Evolutionary conservation across 1,284 basidiomycete genomes (phyloP).

Genomic region (Amylostereum areolatum): DNA sequence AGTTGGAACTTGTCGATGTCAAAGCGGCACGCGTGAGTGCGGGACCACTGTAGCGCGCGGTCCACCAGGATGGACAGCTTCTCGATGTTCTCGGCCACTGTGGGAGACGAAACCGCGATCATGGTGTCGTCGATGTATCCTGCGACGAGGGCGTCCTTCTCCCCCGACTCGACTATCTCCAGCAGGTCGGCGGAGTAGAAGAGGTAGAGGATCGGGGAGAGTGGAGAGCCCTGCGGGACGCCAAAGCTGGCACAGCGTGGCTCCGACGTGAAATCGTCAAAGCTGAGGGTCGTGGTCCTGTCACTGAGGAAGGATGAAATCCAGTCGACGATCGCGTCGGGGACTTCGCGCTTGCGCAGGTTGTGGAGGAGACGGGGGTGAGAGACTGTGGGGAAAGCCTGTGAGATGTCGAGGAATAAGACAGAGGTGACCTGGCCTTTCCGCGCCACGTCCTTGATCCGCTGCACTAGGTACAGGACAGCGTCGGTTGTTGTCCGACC

Average conservation of each 20-base stretch:
- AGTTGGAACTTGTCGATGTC: no score
- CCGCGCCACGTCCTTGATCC: slow-evolving; percentile 28
- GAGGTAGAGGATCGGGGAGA: slow-evolving; percentile 16
- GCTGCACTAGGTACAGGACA: slow-evolving; percentile 23
- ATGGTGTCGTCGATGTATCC: no score
- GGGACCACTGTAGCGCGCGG: no score
- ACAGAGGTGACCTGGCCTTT: slow-evolving; percentile 22
- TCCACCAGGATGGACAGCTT: no score
- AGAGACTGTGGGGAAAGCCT: slow-evolving; percentile 30
- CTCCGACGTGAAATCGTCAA: slow-evolving; percentile 23
- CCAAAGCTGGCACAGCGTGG: slow-evolving; percentile 19
- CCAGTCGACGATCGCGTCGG: slow-evolving; percentile 19
- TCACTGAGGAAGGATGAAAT: slow-evolving; percentile 16
- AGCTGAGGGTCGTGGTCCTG: slow-evolving; percentile 8
- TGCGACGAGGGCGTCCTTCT: no score
- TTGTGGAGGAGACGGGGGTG: slow-evolving; percentile 25
- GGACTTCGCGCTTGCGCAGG: slow-evolving; percentile 20
- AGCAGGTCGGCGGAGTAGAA: slow-evolving; percentile 19
- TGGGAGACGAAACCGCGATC: no score
- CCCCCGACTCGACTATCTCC: no score
- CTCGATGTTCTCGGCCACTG: no score
- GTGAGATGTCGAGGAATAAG: slow-evolving; percentile 34
- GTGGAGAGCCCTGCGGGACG: slow-evolving; percentile 19
- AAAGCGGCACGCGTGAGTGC: no score
- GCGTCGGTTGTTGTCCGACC: slow-evolving; percentile 31